Evolutionary conservation across 495 filamentous ascomycete species (phyloP), one percentile per base, ranked within the genome.

Genomic region (Ramalina intermedia): DNA sequence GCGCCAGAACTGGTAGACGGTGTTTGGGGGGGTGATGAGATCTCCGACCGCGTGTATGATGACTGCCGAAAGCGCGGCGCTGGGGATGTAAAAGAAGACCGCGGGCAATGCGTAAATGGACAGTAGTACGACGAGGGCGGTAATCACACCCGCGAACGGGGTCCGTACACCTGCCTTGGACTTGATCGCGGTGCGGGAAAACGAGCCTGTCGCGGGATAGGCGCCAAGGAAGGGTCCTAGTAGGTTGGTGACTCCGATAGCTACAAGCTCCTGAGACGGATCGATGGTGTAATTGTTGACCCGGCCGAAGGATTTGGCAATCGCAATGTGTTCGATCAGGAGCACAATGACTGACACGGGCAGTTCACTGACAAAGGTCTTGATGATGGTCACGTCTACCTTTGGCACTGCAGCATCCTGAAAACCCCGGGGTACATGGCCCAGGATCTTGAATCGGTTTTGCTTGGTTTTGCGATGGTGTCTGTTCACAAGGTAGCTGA

Each of bases 231-330:
- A 96, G 6, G 91, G 90, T 5, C 86, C 89, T 1, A 98, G 73
- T 33, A 96, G 70, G 62, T 98, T 98, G 17, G 81, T 84, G 8
- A 96, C 74, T 42, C 91, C 91, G 58, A 98, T 96, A 21, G 85
- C 93, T 21, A 98, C 83, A 67, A 98, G 78, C 58, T 98, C 91
- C 61, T 98, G 91, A 0, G 90, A 96, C 3, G 91, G 93, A 53
- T 96, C 79, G 64, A 98, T 96, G n/a, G 80, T 85, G 66, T 98
- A 98, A 67, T 96, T 96, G 69, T 96, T 96, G 55, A 98, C 75
- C 39, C 91, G 77, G 5, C 91, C 91, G 51, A 98, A 98, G 0
- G 91, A 96, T 65, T 98, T 98, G 33, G 89, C 87, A 52, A 98
- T 98, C n/a, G 93, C 84, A 55, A 91, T 89, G 61, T 93, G 86